Evolutionary conservation across 352 stramenopile species (phyloP), one percentile per base, ranked within the genome.

Genomic region (Halophytophthora batemanensis): DNA sequence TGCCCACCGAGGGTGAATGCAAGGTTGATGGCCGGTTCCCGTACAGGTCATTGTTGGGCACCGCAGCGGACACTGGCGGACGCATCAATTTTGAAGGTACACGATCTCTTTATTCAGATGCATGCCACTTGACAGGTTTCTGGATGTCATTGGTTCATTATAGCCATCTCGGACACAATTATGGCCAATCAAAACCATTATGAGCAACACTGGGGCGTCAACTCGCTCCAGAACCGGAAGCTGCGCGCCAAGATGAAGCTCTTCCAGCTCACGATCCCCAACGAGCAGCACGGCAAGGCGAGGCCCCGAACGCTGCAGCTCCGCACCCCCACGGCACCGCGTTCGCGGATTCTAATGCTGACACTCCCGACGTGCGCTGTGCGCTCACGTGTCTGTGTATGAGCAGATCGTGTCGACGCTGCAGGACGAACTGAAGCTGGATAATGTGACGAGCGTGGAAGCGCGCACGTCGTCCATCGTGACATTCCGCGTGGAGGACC

Each of bases 201-300:
- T n/a, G n/a, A n/a, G n/a, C n/a, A n/a, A n/a, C n/a, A n/a, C n/a
- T n/a, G n/a, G n/a, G n/a, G n/a, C n/a, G n/a, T n/a, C n/a, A n/a
- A n/a, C n/a, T n/a, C n/a, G n/a, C n/a, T n/a, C n/a, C n/a, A n/a
- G n/a, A n/a, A n/a, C n/a, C n/a, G n/a, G n/a, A n/a, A n/a, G n/a
- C n/a, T n/a, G n/a, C n/a, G n/a, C n/a, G n/a, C n/a, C n/a, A 31
- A 29, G 23, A 93, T 91, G 82, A 93, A 93, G 80, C 82, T 93
- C 57, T 93, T 93, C 74, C 82, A 93, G 66, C 78, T 93, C 43
- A 93, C 82, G 54, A 68, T 93, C 39, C 82, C 82, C 19, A 91
- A 93, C 52, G 80, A 93, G 37, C 79, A 90, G 64, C 80, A 93
- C 41, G 61, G 73, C 62, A 87, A 87, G 59, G 80, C 83, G 31